Percentiles rank a stretch among this genome's conserved stretches.
These are phyloP conservation scores for Botrytis elliptica DNA, from an alignment of 2,329 filamentous ascomycete species.

Conservation along the genomic window DNA sequence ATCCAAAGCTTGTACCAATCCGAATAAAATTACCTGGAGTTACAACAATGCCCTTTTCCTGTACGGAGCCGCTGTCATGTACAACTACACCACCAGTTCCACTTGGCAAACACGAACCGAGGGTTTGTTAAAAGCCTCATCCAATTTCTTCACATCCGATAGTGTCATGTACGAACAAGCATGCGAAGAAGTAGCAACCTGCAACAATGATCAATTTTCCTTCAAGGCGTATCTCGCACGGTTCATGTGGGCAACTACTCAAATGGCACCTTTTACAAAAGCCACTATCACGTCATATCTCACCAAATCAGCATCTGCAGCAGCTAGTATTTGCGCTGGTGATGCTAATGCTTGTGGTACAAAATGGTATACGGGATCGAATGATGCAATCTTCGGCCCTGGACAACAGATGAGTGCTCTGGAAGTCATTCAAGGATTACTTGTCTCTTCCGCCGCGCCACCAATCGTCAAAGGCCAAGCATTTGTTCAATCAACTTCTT, in stretches of 20 bases:
- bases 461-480: slow-evolving; percentile 21
- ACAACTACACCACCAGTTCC: slow-evolving; percentile 56
- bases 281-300: slow-evolving; percentile 50
- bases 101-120: slow-evolving; percentile 54
- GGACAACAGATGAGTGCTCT: slow-evolving; percentile 66
- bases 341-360: slow-evolving; percentile 54
- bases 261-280: slow-evolving; percentile 55
- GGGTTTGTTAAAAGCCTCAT: slow-evolving; percentile 51
- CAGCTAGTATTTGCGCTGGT: slow-evolving; percentile 56
- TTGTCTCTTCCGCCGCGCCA: slow-evolving; percentile 44
- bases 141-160: slow-evolving; percentile 55
- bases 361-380: slow-evolving; percentile 59
- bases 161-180: slow-evolving; percentile 64
- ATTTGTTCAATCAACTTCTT: slow-evolving; percentile 22
- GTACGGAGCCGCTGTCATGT: slow-evolving; percentile 62
- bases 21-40: slow-evolving; percentile 59
- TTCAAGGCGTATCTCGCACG: slow-evolving; percentile 68
- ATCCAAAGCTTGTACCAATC: slow-evolving; percentile 49
- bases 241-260: slow-evolving; percentile 59
- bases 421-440: slow-evolving; percentile 60
- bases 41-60: slow-evolving; percentile 66
- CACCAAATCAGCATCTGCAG: slow-evolving; percentile 53
- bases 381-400: slow-evolving; percentile 54
- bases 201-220: slow-evolving; percentile 62
- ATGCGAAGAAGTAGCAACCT: slow-evolving; percentile 59